Evolutionary conservation across 1,139 yeast species (phyloP), one percentile per base, ranked within the genome.

Genomic region (Zygoascus meyerae): DNA sequence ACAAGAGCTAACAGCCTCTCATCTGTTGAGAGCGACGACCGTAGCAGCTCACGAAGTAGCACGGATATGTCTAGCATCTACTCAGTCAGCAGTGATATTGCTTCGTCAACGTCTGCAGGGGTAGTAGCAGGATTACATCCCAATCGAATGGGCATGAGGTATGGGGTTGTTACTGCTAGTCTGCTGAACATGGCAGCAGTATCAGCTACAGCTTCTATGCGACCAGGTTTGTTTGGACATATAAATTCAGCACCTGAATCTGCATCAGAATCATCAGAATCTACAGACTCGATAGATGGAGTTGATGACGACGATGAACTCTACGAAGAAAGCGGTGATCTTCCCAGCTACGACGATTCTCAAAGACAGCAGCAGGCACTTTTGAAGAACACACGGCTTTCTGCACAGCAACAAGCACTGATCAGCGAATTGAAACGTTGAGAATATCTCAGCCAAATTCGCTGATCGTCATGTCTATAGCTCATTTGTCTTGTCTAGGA

Each of bases 281-380:
- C n/a, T n/a, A n/a, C n/a, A n/a, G n/a, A n/a, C n/a, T n/a, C n/a
- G n/a, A n/a, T n/a, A n/a, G n/a, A n/a, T n/a, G n/a, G n/a, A n/a
- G 37, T 9, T 15, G 35, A 26, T 11, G 28, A 18, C 18, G n/a
- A 14, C 14, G 44, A 37, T 12, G 34, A 15, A 5, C 48, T 39
- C 21, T 31, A 21, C 17, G 39, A 34, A 29, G 46, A 34, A 14
- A 40, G 14, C 15, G 50, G 26, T 12, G 45, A 34, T 10, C 39
- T 50, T 36, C 53, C 53, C 8, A 46, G 46, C 21, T 52, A 52
- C 43, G 52, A 49, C 36, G 55, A 49, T 21, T 45, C 50, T 7
- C 50, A 52, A 46, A 44, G 54, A 34, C 49, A 48, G 42, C 55
- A 52, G 15, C 48, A 39, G 17, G 49, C 47, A 39, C 40, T 52